Conservation (phyloP, 192 early-diverging fungal species). For the Linnemannia elongata region DNA sequence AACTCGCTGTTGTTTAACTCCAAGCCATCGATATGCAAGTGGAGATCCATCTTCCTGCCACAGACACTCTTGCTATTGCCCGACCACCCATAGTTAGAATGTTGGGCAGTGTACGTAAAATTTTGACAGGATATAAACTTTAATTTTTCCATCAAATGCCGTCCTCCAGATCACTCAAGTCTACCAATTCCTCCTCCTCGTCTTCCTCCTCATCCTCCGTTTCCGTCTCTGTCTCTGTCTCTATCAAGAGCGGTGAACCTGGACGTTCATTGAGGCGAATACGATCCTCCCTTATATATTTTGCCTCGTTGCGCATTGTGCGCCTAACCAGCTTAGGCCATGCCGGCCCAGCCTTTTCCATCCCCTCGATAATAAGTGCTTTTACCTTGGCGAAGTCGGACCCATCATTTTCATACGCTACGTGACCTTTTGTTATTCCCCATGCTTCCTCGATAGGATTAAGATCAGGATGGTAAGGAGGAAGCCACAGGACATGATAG, state of each 20-base stretch:
- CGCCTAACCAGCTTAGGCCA: neutral
- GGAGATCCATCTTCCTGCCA: conserved; percentile 20
- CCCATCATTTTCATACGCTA: conserved; percentile 18
- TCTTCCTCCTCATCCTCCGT: too few relatives aligned
- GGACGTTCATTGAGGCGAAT: too few relatives aligned
- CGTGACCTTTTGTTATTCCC: conserved; percentile 24
- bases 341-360: neutral
- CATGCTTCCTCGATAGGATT: conserved; percentile 36
- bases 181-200: too few relatives aligned
- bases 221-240: too few relatives aligned
- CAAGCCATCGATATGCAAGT: conserved; percentile 11
- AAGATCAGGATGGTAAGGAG: conserved; percentile 28
- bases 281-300: neutral
- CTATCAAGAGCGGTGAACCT: too few relatives aligned
- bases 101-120: too few relatives aligned
- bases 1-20: conserved; percentile 21
- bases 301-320: neutral
- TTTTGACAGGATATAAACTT: too few relatives aligned
- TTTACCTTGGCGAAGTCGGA: conserved; percentile 2
- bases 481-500: conserved; percentile 28
- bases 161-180: too few relatives aligned
- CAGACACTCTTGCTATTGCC: conserved; percentile 8
- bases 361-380: neutral
- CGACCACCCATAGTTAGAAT: too few relatives aligned
- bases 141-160: too few relatives aligned